phyloP scores from a whole-genome alignment of 2,329 filamentous ascomycete genomes.

The Sporothrix dimorphospora region DNA sequence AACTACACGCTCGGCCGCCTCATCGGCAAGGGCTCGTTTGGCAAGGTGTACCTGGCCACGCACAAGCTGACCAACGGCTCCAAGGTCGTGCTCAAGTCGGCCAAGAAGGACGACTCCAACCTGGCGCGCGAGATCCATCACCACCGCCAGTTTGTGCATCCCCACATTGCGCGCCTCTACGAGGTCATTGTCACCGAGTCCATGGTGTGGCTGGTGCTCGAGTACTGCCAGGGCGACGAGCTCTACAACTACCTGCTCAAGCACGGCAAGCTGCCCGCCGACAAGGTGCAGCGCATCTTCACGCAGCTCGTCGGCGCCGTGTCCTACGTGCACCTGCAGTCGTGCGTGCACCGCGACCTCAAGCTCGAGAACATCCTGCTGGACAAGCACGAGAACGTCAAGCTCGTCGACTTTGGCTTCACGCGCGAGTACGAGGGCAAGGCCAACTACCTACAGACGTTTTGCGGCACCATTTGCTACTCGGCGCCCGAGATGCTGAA shows the following conservation, averaged over 20 bases:
- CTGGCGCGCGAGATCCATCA: conserved; percentile 97
- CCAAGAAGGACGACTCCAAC: conserved; percentile 93
- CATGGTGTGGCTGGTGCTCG: conserved; percentile 93
- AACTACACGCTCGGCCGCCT: conserved; percentile 91
- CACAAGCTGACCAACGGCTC: conserved; percentile 99
- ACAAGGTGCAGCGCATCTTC: conserved; percentile 94
- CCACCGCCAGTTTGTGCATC: conserved; percentile 95
- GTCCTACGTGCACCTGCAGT: conserved; percentile 90
- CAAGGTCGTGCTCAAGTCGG: conserved; percentile 98
- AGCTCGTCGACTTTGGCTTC: conserved; percentile 97
- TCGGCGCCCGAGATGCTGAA: conserved; percentile 98
- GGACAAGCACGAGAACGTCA: conserved; percentile 96
- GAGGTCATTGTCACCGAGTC: conserved; percentile 97
- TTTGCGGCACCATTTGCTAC: conserved; percentile 97
- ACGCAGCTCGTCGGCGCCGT: conserved; percentile 94
- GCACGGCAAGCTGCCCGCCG: conserved; percentile 78
- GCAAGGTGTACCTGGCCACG: conserved; percentile 93
- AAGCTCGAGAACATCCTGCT: conserved; percentile 96
- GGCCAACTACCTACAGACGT: conserved; percentile 92
- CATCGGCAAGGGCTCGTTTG: conserved; percentile 97
- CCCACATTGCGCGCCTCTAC: conserved; percentile 94
- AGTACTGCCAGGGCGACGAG: conserved; percentile 96
- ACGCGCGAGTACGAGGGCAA: conserved; percentile 97
- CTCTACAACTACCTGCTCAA: conserved; percentile 93
- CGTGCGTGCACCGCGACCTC: conserved; percentile 93